phyloP scores from a whole-genome alignment of 495 filamentous ascomycete species.

The Choiromyces venosus region DNA sequence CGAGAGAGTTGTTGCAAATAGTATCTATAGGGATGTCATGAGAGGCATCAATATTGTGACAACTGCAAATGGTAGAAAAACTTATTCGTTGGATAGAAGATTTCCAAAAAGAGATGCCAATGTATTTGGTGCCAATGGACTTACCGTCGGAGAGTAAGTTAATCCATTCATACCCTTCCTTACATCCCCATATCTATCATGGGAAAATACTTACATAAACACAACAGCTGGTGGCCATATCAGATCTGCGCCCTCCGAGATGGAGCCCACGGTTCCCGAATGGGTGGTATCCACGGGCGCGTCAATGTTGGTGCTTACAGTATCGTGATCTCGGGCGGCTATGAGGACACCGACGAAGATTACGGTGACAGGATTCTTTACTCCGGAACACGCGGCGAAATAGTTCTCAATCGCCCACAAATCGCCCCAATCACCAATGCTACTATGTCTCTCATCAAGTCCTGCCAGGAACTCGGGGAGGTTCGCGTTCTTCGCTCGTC shows the following conservation, averaged over 20 bases:
- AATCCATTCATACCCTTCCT: not conserved
- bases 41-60: slow-evolving; percentile 41
- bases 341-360: slow-evolving; percentile 49
- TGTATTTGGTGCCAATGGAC: slow-evolving; percentile 48
- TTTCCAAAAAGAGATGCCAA: slow-evolving; percentile 35
- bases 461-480: slow-evolving; percentile 17
- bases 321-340: slow-evolving; percentile 46
- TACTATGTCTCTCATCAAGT: slow-evolving; percentile 45
- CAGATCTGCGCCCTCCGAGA: slow-evolving; percentile 49
- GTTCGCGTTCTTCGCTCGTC: slow-evolving; percentile 50
- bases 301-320: slow-evolving; percentile 46
- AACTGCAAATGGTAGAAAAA: slow-evolving; percentile 11
- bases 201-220: not conserved
- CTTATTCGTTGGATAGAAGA: slow-evolving; percentile 39
- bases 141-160: slow-evolving; percentile 44
- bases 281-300: slow-evolving; percentile 49
- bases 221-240: slow-evolving; percentile 48
- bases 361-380: slow-evolving; percentile 48
- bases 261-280: slow-evolving; percentile 49
- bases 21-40: slow-evolving; percentile 39
- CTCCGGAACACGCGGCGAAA: slow-evolving; percentile 45
- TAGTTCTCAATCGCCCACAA: slow-evolving; percentile 12
- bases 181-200: not conserved
- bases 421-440: slow-evolving; percentile 31
- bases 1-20: not conserved